Evolutionary conservation across 2,329 filamentous ascomycete species (phyloP).

Genomic region (Diatrype stigma): DNA sequence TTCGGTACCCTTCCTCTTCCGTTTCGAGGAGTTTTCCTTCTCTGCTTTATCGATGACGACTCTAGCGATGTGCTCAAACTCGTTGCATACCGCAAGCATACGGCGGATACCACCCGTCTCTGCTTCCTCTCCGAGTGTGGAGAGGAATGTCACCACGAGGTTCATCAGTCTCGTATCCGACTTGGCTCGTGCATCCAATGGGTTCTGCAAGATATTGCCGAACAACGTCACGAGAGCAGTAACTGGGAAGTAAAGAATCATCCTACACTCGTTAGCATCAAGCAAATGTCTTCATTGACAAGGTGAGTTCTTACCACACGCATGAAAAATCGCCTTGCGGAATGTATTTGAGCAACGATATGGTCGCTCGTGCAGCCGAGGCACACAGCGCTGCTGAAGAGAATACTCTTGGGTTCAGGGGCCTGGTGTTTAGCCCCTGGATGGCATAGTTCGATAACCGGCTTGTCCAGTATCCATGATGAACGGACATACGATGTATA

Average conservation of each 20-base stretch:
- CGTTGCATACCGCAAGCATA: conserved; percentile 91
- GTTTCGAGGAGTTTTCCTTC: conserved; percentile 71
- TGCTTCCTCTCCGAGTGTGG: conserved; percentile 82
- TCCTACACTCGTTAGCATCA: conserved; percentile 45
- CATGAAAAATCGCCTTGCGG: conserved; percentile 92
- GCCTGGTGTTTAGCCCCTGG: conserved; percentile 84
- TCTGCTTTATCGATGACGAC: conserved; percentile 89
- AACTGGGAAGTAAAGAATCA: conserved; percentile 95
- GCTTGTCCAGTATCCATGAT: conserved; percentile 97
- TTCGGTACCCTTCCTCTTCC: conserved; percentile 78
- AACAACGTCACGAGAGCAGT: conserved; percentile 93
- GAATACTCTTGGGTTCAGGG: conserved; percentile 90
- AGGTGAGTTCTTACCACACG: conserved; percentile 67
- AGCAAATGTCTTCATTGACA: neutral
- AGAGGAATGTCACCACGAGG: conserved; percentile 86
- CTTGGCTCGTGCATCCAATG: conserved; percentile 79
- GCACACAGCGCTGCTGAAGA: conserved; percentile 91
- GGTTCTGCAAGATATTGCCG: conserved; percentile 94
- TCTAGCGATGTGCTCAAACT: conserved; percentile 91
- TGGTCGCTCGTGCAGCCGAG: conserved; percentile 85
- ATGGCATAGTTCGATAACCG: conserved; percentile 92
- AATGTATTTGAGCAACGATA: conserved; percentile 91
- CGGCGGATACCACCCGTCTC: conserved; percentile 87
- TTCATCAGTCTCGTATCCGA: conserved; percentile 91
- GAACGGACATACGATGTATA: conserved; percentile 96